Evolutionary conservation across 257 asterid genomes (phyloP).

Genomic region (Lantana camara): DNA sequence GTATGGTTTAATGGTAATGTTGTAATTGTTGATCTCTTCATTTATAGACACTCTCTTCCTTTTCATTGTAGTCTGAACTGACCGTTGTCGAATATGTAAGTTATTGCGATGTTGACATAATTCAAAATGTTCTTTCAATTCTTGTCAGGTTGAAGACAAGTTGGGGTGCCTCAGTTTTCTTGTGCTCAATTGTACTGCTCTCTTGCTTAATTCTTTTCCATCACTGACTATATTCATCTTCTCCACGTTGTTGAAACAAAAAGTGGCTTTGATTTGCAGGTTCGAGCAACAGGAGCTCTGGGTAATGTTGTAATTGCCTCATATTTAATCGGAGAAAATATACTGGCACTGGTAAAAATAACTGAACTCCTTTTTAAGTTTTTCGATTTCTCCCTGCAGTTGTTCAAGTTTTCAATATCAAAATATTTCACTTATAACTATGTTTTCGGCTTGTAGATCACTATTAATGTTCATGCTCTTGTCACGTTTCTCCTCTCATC

Average conservation of each 20-base stretch:
- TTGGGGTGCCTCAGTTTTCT: constrained; percentile 77
- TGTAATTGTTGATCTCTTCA: neutral
- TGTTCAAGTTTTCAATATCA: neutral
- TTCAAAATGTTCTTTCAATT: constrained; percentile 9
- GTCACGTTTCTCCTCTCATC: constrained; percentile 64
- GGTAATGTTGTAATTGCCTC: constrained; percentile 82
- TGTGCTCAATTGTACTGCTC: constrained; percentile 70
- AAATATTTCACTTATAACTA: neutral
- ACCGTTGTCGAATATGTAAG: neutral
- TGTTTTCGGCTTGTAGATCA: constrained; percentile 53
- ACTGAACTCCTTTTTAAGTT: neutral
- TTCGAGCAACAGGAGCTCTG: constrained; percentile 84
- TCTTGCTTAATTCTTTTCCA: constrained; percentile 28
- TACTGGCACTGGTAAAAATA: constrained; percentile 81
- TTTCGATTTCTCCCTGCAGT: neutral
- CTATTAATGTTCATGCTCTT: constrained; percentile 78
- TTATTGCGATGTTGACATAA: neutral
- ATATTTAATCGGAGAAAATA: constrained; percentile 87
- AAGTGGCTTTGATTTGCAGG: constrained; percentile 48
- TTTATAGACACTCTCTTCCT: constrained; percentile 9
- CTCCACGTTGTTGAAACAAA: constrained; percentile 6
- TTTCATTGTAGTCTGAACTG: constrained; percentile 12
- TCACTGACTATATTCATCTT: constrained; percentile 16
- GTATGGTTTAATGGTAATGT: too few relatives aligned
- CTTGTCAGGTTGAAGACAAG: constrained; percentile 63